Conservation (phyloP, 1,284 basidiomycete species). For the Calocybe gambosa region DNA sequence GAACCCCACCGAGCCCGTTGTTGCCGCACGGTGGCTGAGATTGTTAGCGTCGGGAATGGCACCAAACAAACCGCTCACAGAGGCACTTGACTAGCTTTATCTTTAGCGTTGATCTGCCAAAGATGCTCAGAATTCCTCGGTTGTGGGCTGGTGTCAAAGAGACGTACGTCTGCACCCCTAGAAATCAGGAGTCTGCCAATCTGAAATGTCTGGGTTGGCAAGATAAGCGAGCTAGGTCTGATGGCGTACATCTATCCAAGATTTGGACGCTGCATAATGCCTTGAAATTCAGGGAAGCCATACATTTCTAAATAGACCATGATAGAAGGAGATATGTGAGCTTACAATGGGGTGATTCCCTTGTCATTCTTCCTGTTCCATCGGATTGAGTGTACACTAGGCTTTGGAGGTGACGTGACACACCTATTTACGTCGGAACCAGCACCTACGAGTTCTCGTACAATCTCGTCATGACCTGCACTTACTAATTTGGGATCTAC, state of each 20-base stretch:
- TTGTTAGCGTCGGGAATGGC: conserved; percentile 15
- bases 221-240: conserved; percentile 19
- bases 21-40: conserved; percentile 85
- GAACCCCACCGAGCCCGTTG: conserved; percentile 86
- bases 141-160: conserved; percentile 26
- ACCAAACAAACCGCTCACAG: conserved; percentile 49
- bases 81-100: conserved; percentile 86
- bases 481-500: conserved; percentile 46
- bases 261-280: conserved; percentile 94
- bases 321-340: conserved; percentile 14
- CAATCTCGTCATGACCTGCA: conserved; percentile 74
- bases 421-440: conserved; percentile 76
- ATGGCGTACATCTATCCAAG: conserved; percentile 69
- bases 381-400: conserved; percentile 14
- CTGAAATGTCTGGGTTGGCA: conserved; percentile 40
- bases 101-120: conserved; percentile 81
- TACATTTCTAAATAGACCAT: conserved; percentile 7
- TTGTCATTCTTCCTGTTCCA: conserved; percentile 66
- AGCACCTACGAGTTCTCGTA: conserved; percentile 75
- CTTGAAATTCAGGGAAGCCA: conserved; percentile 33
- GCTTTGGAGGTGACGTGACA: conserved; percentile 17
- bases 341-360: conserved; percentile 82
- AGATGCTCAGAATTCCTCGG: conserved; percentile 33
- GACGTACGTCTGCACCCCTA: conserved; percentile 79
- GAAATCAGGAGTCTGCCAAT: conserved; percentile 81